Conservation (phyloP, 2,329 filamentous ascomycete genomes). For the Cryphonectria nitschkei region DNA sequence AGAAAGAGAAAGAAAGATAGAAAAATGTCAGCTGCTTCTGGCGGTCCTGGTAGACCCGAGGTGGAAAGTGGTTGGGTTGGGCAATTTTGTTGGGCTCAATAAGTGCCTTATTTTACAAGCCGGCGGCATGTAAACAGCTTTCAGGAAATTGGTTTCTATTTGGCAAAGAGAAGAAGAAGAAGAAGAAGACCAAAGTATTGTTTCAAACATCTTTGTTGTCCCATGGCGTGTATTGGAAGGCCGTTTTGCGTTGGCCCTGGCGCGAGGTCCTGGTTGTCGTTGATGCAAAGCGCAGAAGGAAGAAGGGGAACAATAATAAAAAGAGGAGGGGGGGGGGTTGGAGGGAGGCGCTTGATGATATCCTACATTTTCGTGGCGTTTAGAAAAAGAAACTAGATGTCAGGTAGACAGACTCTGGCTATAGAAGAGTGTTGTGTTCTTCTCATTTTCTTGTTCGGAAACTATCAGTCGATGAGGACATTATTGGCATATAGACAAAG, state of each 20-base stretch:
- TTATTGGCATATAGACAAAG: background rate
- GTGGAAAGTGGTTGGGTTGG: background rate
- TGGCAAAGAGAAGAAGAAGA: background rate
- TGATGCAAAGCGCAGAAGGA: background rate
- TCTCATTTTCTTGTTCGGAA: background rate
- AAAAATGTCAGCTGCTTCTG: background rate
- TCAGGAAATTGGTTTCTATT: background rate
- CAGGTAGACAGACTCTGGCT: background rate
- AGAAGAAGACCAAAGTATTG: background rate
- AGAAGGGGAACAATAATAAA: background rate
- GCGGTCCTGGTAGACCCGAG: background rate
- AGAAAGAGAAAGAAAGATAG: background rate
- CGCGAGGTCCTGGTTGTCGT: background rate
- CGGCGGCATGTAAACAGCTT: background rate
- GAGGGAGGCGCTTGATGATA: background rate
- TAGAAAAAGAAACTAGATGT: background rate
- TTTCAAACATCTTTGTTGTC: background rate
- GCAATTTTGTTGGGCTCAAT: too few relatives aligned
- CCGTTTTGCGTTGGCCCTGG: too few relatives aligned
- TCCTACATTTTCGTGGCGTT: conserved; percentile 4
- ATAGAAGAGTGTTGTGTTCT: conserved; percentile 3
- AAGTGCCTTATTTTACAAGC: background rate
- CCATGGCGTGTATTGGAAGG: background rate
- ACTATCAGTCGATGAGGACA: background rate
- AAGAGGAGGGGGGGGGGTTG: background rate